Evolutionary conservation across 2,329 filamentous ascomycete species (phyloP), one percentile per base, ranked within the genome.

Genomic region (Aspergillus pseudoviridinutans): DNA sequence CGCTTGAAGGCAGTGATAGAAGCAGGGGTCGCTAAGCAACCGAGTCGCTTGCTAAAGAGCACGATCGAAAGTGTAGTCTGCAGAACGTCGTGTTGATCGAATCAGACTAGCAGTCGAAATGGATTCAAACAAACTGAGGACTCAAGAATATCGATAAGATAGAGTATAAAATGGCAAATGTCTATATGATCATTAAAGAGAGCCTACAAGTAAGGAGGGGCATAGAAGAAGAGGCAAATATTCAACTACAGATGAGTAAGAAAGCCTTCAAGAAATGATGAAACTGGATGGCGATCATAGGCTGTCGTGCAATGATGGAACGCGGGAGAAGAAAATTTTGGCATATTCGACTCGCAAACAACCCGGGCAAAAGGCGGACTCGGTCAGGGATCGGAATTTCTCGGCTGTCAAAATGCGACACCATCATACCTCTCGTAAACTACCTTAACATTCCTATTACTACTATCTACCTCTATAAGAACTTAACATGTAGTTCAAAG

Each of bases 351-450:
- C n/a, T 46, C 41, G 51, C 38, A 42, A 38, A 41, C 42, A 51
- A 50, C 20, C 44, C 54, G 50, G 32, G 53, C 53, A 58, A 55
- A 61, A 54, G 38, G 44, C 27, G 12, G 35, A 41, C 38, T 46
- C 54, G 55, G 59, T 58, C 61, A 59, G 60, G 62, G 59, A 44
- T 66, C 68, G 66, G 68, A 57, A 58, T 59, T 64, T 65, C 50
- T 61, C 66, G 64, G 66, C 62, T 57, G 41, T 10, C 22, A 47
- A 14, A 12, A 22, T 25, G 44, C 20, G 20, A 12, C 10, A 27
- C 24, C 32, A 35, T 14, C 32, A 17, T 35, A 22, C 22, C 22
- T 22, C 22, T 22, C 1, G 22, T 22, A 35, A 29, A 29, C 28
- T 29, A 29, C 28, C 28, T 12, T 32, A 10, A 44, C 9, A 9